Base-by-base conservation (phyloP, 208 protist species). In the Leptomonas pyrrhocoris region DNA sequence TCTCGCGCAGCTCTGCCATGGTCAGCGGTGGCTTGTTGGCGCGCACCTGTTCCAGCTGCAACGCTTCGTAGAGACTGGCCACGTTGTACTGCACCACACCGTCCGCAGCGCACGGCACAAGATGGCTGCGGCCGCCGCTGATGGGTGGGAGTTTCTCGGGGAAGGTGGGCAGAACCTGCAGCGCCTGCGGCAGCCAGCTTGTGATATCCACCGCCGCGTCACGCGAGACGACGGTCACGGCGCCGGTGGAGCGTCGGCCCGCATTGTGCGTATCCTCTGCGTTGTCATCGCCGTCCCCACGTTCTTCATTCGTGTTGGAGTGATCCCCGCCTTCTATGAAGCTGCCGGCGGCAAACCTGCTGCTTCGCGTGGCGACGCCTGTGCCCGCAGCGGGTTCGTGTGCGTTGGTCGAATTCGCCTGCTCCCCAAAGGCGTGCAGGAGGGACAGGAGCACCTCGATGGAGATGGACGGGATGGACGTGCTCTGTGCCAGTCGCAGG, bases 11-110 rank as follows among this genome's bases (percentile, higher is more conserved):
- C 48, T 88, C 84, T 5, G 55, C 62, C 48, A 58, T 72, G 0
- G 76, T 81, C 36, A 89, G 48, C n/a, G 73, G 68, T 25, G 71
- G 69, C 42, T 80, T 76, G n/a, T 81, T 67, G 11, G 72, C 53
- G 5, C 68, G 59, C 2, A 62, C 9, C 45, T 85, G 84, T 51
- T 90, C 80, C 27, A 59, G 75, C 50, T 92, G 84, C 5, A 89
- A 62, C 11, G 77, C 82, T 13, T 73, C 80, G 71, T 86, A 92
- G 27, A 93, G 49, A 9, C 56, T 65, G 1, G 65, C 68, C 64
- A 95, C 89, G 62, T 85, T 83, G 76, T 89, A 95, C 71, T 93
- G 88, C 68, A 88, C 78, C 11, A 81, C 84, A 28, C 81, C 79
- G 63, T 93, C 86, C 16, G 72, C 62, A 16, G 85, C 71, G 16